These are phyloP conservation scores for Acer negundo DNA, from an alignment of 345 rosid species.

Conservation along the genomic window DNA sequence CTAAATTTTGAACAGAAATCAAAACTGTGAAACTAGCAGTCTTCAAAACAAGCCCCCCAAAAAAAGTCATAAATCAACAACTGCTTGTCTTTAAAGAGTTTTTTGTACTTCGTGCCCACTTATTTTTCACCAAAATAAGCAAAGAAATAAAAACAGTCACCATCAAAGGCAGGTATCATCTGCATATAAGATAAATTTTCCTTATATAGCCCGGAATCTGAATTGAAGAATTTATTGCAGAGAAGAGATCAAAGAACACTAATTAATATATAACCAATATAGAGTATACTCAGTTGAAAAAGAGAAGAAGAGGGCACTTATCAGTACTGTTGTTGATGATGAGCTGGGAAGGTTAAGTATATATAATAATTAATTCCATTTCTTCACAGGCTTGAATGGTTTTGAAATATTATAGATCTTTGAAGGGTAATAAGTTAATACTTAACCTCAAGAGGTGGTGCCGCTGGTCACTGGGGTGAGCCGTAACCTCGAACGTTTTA, in stretches of 20 bases:
- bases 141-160: not conserved
- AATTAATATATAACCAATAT: not conserved
- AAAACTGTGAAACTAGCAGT: not conserved
- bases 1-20: not conserved
- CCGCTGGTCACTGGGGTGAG: no score
- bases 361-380: not conserved
- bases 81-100: not conserved
- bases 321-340: not conserved
- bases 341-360: not conserved
- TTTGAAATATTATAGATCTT: not conserved
- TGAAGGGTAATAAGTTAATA: not conserved
- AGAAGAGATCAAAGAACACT: not conserved
- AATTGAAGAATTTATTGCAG: not conserved
- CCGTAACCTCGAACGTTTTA: no score
- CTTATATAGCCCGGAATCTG: not conserved
- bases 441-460: no score
- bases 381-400: not conserved
- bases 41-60: not conserved
- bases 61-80: conserved; percentile 10
- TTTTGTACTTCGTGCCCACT: not conserved
- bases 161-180: not conserved
- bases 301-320: not conserved
- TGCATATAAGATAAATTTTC: not conserved
- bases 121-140: not conserved
- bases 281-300: no score